Conservation (phyloP, 1,284 basidiomycete species). For the Leccinum solheimii region DNA sequence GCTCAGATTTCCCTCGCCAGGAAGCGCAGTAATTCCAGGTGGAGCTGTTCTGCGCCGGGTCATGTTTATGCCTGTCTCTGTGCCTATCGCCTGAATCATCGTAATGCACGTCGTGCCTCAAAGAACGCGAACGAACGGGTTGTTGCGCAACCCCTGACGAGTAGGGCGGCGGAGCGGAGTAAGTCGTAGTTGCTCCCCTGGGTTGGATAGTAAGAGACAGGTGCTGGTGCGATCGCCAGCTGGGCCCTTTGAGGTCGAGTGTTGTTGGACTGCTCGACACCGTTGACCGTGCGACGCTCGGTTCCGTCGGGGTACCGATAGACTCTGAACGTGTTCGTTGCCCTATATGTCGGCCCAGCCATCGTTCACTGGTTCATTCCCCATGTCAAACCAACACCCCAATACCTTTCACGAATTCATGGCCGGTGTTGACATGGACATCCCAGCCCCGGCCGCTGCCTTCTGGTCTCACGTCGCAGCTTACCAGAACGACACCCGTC, state of each 20-base stretch:
- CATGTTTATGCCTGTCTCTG: slow-evolving; percentile 13
- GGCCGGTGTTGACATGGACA: no score
- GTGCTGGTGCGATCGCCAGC: slow-evolving; percentile 5
- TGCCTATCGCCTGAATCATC: slow-evolving; percentile 13
- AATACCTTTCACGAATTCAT: no score
- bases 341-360: slow-evolving; percentile 61
- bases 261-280: slow-evolving; percentile 53
- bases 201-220: slow-evolving; percentile 1
- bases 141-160: slow-evolving; percentile 19
- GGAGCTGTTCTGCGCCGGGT: slow-evolving; percentile 2
- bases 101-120: slow-evolving; percentile 19
- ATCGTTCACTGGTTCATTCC: no score
- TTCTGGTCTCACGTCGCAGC: no score
- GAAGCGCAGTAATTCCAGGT: slow-evolving; percentile 18
- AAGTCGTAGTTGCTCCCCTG: background rate
- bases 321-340: slow-evolving; percentile 68
- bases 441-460: no score
- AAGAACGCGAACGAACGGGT: slow-evolving; percentile 19
- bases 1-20: slow-evolving; percentile 8
- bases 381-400: no score
- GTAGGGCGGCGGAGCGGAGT: slow-evolving; percentile 23
- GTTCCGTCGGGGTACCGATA: slow-evolving; percentile 65
- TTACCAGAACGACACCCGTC: no score
- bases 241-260: slow-evolving; percentile 15
- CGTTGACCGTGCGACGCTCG: slow-evolving; percentile 65